These are phyloP conservation scores for Fusarium proliferatum DNA, from an alignment of 2,329 filamentous ascomycete species.

Conservation along the genomic window DNA sequence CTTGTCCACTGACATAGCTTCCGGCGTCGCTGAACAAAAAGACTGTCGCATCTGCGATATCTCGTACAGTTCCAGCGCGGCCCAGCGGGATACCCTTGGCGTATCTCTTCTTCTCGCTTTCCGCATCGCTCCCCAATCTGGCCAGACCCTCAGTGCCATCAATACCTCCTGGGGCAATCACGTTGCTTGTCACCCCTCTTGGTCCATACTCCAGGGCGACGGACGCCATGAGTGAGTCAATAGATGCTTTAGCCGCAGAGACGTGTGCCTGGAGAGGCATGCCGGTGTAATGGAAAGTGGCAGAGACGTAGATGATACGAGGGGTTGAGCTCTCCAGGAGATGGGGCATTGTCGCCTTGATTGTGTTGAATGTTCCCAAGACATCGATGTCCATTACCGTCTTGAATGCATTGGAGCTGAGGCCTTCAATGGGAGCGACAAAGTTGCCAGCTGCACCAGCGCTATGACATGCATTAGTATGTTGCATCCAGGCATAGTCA, in stretches of 20 bases:
- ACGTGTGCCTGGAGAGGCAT: slow-evolving; percentile 89
- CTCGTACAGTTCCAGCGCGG: slow-evolving; percentile 80
- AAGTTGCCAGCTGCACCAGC: slow-evolving; percentile 98
- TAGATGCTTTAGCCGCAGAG: slow-evolving; percentile 88
- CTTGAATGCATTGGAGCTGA: slow-evolving; percentile 92
- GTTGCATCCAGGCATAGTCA: background rate
- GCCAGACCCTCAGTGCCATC: slow-evolving; percentile 84
- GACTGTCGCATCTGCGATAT: slow-evolving; percentile 93
- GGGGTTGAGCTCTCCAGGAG: slow-evolving; percentile 80
- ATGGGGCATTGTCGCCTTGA: slow-evolving; percentile 90
- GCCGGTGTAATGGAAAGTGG: slow-evolving; percentile 90
- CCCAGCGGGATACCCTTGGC: slow-evolving; percentile 73
- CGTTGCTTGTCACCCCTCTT: slow-evolving; percentile 85
- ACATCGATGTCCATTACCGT: slow-evolving; percentile 97
- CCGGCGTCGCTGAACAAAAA: slow-evolving; percentile 89
- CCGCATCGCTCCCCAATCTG: slow-evolving; percentile 61
- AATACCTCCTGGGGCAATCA: slow-evolving; percentile 90
- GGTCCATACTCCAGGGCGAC: slow-evolving; percentile 92
- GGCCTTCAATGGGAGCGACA: slow-evolving; percentile 82
- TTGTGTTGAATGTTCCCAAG: slow-evolving; percentile 90
- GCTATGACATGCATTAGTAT: slow-evolving; percentile 55
- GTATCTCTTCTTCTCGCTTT: slow-evolving; percentile 48
- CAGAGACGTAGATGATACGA: slow-evolving; percentile 89
- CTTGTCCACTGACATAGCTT: slow-evolving; percentile 86
- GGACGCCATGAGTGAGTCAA: slow-evolving; percentile 84